phyloP scores from a whole-genome alignment of 441 rosid species.

The Pelargonium exstipulatum region DNA sequence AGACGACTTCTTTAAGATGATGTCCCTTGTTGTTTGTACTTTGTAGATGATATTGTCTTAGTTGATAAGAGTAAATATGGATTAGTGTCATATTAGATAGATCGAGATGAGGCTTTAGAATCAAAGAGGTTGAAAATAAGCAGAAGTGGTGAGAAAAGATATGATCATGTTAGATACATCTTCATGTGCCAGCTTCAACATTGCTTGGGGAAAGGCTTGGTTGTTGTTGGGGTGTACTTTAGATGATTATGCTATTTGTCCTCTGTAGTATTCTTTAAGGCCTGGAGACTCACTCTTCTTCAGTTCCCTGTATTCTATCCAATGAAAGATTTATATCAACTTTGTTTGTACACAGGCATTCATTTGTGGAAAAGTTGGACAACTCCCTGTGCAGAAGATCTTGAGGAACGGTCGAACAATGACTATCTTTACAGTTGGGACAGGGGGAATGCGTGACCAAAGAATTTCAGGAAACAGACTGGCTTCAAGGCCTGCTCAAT shows the following conservation, averaged over 20 bases:
- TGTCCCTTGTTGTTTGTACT: too few species aligned
- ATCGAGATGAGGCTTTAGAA: too few species aligned
- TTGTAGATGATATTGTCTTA: too few species aligned
- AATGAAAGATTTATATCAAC: background rate
- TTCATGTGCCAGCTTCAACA: too few species aligned
- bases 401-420: slow-evolving; percentile 77
- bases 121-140: too few species aligned
- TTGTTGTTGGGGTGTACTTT: background rate
- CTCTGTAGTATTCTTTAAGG: background rate
- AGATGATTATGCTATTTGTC: background rate
- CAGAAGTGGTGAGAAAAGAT: too few species aligned
- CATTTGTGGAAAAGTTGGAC: slow-evolving; percentile 85
- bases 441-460: slow-evolving; percentile 92
- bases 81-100: too few species aligned
- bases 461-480: slow-evolving; percentile 44
- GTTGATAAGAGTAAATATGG: too few species aligned
- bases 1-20: too few species aligned
- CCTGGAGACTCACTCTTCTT: background rate
- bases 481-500: slow-evolving; percentile 77
- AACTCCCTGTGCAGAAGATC: slow-evolving; percentile 82
- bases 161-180: too few species aligned
- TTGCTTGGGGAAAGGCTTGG: background rate
- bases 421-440: slow-evolving; percentile 84
- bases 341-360: slow-evolving; percentile 49
- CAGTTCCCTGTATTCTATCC: background rate